phyloP scores from a whole-genome alignment of 2,329 filamentous ascomycete genomes.

The Teratosphaeria zuluensis region DNA sequence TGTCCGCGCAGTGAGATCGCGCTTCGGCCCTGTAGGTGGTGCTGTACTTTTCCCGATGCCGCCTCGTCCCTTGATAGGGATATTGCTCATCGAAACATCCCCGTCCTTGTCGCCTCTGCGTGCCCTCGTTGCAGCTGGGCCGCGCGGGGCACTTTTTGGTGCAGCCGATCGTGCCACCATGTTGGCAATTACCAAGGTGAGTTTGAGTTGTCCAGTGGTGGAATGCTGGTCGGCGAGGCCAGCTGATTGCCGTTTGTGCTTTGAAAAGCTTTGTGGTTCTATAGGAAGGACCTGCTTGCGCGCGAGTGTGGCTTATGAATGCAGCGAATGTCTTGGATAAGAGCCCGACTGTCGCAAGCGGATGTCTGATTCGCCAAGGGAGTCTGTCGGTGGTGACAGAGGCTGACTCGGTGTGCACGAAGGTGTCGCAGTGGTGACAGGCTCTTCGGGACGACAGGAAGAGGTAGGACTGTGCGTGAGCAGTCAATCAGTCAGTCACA shows the following conservation, averaged over 20 bases:
- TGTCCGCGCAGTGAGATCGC: slow-evolving; percentile 13
- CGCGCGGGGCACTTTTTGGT: slow-evolving; percentile 9
- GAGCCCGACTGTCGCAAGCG: neutral
- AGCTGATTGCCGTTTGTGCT: neutral
- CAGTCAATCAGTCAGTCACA: neutral
- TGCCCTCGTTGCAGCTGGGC: slow-evolving; percentile 10
- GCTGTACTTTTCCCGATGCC: slow-evolving; percentile 19
- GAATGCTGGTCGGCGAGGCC: slow-evolving; percentile 1
- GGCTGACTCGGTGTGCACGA: neutral
- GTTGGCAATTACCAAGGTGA: neutral
- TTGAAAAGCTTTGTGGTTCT: neutral
- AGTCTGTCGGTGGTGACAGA: neutral
- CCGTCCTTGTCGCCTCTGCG: slow-evolving; percentile 48
- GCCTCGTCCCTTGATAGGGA: slow-evolving; percentile 25
- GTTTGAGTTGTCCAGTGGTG: neutral
- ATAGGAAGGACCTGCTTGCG: neutral
- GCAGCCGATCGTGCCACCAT: slow-evolving; percentile 11
- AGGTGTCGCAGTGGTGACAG: neutral
- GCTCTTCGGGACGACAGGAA: neutral
- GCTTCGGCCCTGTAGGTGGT: slow-evolving; percentile 11
- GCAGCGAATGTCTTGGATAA: neutral
- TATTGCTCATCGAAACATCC: slow-evolving; percentile 50
- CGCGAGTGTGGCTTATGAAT: neutral
- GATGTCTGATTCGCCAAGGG: neutral
- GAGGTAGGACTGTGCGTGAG: neutral